A percentile compares a stretch with the other conserved stretches of the same genome.
These are phyloP conservation scores for Fagopyrum esculentum DNA, from an alignment of 148 eudicot species.

Conservation along the genomic window DNA sequence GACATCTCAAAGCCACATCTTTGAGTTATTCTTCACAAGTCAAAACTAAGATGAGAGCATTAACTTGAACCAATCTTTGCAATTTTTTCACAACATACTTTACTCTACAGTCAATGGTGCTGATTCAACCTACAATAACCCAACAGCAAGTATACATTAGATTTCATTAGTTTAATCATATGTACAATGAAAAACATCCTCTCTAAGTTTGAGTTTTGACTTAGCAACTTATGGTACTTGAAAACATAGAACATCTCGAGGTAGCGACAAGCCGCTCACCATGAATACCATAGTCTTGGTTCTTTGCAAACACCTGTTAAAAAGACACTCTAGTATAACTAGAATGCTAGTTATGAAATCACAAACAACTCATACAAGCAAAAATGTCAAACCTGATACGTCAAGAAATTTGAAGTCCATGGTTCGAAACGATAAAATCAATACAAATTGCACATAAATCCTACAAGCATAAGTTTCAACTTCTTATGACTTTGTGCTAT, in stretches of 20 bases:
- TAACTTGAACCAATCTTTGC: neutral
- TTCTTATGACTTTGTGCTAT: neutral
- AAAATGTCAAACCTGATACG: constrained; percentile 65
- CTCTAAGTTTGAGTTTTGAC: neutral
- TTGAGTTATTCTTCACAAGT: constrained; percentile 1
- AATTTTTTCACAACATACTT: neutral
- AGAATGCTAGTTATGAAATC: neutral
- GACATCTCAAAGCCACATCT: constrained; percentile 7
- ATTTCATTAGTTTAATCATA: neutral
- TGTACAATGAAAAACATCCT: neutral
- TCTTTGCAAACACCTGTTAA: constrained; percentile 78
- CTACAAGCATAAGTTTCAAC: constrained; percentile 37
- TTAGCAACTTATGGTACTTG: constrained; percentile 79
- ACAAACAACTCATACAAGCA: constrained; percentile 7
- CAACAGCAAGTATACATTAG: neutral
- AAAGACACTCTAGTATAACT: neutral
- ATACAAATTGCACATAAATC: constrained; percentile 94
- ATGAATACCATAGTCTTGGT: constrained; percentile 94
- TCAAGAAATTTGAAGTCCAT: constrained; percentile 96
- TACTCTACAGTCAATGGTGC: constrained; percentile 41
- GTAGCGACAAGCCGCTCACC: constrained; percentile 91
- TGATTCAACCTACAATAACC: constrained; percentile 58
- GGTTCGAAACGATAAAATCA: constrained; percentile 89
- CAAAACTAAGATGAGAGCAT: neutral
- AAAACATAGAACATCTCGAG: constrained; percentile 95